Conservation (phyloP, 345 rosid genomes). For the Conringia planisiliqua region DNA sequence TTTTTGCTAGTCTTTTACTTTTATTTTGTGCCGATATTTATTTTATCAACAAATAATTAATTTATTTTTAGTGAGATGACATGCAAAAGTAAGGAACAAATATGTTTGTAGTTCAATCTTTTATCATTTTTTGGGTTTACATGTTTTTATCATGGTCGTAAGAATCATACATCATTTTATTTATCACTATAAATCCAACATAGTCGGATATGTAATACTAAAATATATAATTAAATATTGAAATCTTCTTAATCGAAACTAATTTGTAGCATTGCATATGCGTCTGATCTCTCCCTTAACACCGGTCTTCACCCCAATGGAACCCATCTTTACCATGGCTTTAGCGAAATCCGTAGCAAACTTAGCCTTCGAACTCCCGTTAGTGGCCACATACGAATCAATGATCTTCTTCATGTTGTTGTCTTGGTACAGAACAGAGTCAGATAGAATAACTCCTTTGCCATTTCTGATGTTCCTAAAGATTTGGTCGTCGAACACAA, state of each 20-base stretch:
- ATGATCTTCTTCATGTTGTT: conserved; percentile 35
- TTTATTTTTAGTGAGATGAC: no score
- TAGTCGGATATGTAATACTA: not conserved
- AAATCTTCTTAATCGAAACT: not conserved
- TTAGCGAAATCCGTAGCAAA: conserved; percentile 49
- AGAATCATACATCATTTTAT: not conserved
- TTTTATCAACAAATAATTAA: no score
- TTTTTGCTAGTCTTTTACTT: not conserved
- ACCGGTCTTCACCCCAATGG: conserved; percentile 43
- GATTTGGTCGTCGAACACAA: conserved; percentile 42
- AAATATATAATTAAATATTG: not conserved
- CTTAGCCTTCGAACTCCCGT: conserved; percentile 12
- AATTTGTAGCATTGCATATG: conserved; percentile 45
- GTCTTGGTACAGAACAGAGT: conserved; percentile 47
- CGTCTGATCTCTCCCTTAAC: conserved; percentile 50
- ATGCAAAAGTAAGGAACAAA: no score
- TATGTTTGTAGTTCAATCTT: no score
- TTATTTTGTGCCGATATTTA: not conserved
- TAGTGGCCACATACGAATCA: conserved; percentile 30
- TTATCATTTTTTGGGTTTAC: not conserved
- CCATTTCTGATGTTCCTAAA: conserved; percentile 39
- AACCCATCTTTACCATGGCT: conserved; percentile 60
- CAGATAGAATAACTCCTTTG: conserved; percentile 46
- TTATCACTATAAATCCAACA: not conserved
- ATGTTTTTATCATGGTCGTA: not conserved